phyloP scores from a whole-genome alignment of 164 flowering plant genomes.

The Macadamia tetraphylla region DNA sequence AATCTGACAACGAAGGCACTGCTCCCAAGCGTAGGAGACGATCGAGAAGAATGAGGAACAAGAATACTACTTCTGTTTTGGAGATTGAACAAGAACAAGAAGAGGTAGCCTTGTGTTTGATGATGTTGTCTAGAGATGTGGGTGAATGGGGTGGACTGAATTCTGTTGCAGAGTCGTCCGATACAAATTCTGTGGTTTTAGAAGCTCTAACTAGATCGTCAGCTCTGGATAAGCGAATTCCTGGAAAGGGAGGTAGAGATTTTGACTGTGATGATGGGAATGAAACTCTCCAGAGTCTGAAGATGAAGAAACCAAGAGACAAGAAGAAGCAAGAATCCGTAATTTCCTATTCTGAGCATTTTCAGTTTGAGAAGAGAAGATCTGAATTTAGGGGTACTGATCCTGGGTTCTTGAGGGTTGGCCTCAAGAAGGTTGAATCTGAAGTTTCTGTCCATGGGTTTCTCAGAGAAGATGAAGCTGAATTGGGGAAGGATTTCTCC shows the following conservation, averaged over 20 bases:
- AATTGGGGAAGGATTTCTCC: neutral
- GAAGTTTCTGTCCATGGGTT: slow-evolving; percentile 39
- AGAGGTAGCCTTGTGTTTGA: slow-evolving; percentile 71
- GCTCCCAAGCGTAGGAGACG: slow-evolving; percentile 31
- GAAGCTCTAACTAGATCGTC: slow-evolving; percentile 44
- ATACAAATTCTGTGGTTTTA: slow-evolving; percentile 52
- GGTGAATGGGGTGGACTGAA: slow-evolving; percentile 33
- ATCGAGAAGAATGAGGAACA: slow-evolving; percentile 35
- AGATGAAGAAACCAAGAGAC: slow-evolving; percentile 23
- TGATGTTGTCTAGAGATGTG: slow-evolving; percentile 81
- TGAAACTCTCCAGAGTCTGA: slow-evolving; percentile 15
- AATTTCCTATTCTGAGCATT: slow-evolving; percentile 20
- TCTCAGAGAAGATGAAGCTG: slow-evolving; percentile 18
- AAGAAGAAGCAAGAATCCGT: slow-evolving; percentile 24
- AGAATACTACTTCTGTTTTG: slow-evolving; percentile 32
- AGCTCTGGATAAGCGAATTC: slow-evolving; percentile 20
- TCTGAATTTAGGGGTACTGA: slow-evolving; percentile 32
- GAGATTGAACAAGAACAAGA: slow-evolving; percentile 69
- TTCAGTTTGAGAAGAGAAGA: slow-evolving; percentile 25
- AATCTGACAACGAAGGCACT: slow-evolving; percentile 52
- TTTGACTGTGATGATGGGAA: slow-evolving; percentile 13
- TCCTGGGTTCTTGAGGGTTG: slow-evolving; percentile 24
- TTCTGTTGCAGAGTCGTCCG: slow-evolving; percentile 58
- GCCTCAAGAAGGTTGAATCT: slow-evolving; percentile 27
- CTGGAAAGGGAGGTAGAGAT: slow-evolving; percentile 16